Base-by-base conservation (phyloP, 2,329 filamentous ascomycete genomes). In the Beauveria rudraprayagi region DNA sequence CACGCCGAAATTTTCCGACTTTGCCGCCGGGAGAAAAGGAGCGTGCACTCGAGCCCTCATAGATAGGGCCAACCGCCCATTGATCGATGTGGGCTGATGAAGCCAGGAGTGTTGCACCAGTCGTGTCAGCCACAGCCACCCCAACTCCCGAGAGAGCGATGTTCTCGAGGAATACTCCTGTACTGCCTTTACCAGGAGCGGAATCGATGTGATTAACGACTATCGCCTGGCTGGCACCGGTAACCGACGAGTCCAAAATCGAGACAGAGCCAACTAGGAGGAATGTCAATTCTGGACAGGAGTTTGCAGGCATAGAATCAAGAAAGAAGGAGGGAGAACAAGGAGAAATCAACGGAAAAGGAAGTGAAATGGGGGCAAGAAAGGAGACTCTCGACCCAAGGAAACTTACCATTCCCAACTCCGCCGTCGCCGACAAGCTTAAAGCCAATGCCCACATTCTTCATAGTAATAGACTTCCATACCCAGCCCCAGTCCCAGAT, bases 401-500 rank as follows among this genome's bases (percentile, higher is more conserved):
- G 24, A 26, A 26, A 26, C 24, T 3, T 26, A 26, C 24, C 24
- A 26, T 26, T 26, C 19, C 19, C 19, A 22, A 22, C 24, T 26
- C 41, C 41, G 17, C n/a, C 22, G 5, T 61, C 51, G 19, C 30
- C 26, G n/a, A 63, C 24, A 7, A 64, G 57, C 22, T 37, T 55
- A 44, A 64, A 61, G 11, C 64, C 65, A 6, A 55, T 44, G 11
- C 47, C 10, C 14, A 57, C 58, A 58, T 64, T 61, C 14, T 61
- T 56, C 24, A 67, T 61, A 26, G 19, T 51, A n/a, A 66, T 56
- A n/a, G 52, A 54, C 24, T 63, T 61, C 65, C 64, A 65, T 1
- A 82, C 85, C 84, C 86, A 91, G 37, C 83, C 82, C 87, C 87
- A 91, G 73, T 88, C 83, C 88, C 88, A 90, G 65, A 87, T 82